A percentile compares a stretch with the other conserved stretches of the same genome.
Evolutionary conservation across 2,329 filamentous ascomycete species (phyloP).

Genomic region (Fusarium oxysporum): DNA sequence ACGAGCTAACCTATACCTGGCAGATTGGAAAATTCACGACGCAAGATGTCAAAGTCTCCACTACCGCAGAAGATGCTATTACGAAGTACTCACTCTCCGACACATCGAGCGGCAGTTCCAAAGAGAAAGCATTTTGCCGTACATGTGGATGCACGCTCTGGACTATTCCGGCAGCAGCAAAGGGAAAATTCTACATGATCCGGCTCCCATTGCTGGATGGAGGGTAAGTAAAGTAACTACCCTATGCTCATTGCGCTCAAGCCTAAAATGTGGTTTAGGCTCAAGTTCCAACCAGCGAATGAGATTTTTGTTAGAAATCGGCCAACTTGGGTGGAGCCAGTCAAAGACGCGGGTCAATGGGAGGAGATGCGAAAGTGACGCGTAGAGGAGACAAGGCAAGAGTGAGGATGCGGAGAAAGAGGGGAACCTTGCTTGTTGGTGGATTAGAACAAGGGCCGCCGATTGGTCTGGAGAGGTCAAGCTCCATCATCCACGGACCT

Average conservation of each 20-base stretch:
- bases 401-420: conserved; percentile 9
- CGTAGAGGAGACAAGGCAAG: neutral
- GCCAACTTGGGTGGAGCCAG: conserved; percentile 40
- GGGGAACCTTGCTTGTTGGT: neutral
- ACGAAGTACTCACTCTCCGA: conserved; percentile 32
- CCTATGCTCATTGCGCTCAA: neutral
- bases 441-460: neutral
- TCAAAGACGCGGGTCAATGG: conserved; percentile 42
- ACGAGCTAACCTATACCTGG: neutral
- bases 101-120: conserved; percentile 42
- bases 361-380: conserved; percentile 43
- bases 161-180: conserved; percentile 44
- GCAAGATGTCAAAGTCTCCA: conserved; percentile 23
- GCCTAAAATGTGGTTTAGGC: conserved; percentile 13
- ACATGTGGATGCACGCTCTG: conserved; percentile 45
- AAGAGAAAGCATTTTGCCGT: conserved; percentile 45
- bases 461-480: conserved; percentile 15
- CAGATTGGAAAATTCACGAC: conserved; percentile 46
- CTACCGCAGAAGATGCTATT: neutral
- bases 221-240: conserved; percentile 35
- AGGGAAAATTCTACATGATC: conserved; percentile 41
- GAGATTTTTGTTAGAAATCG: conserved; percentile 47
- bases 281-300: conserved; percentile 35
- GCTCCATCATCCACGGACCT: neutral
- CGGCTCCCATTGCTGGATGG: conserved; percentile 39